A percentile compares a stretch with the other conserved stretches of the same genome.
Evolutionary conservation across 208 protist species (phyloP).

Genomic region (Wallacemonas sp.): DNA sequence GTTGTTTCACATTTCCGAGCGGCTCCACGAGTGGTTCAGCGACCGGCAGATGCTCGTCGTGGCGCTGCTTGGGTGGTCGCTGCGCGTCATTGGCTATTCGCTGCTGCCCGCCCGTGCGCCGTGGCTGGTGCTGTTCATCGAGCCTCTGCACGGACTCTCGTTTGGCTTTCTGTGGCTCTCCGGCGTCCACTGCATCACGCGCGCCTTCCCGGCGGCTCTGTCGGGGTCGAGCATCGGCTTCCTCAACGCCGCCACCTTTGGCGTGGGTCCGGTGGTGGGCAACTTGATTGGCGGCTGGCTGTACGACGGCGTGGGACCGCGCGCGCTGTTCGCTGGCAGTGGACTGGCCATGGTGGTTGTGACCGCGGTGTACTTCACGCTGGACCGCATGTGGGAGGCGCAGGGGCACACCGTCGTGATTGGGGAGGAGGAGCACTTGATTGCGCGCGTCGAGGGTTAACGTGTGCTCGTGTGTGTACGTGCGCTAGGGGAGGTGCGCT

Average conservation of each 20-base stretch:
- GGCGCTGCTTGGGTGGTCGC: slow-evolving; percentile 15
- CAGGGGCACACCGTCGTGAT: slow-evolving; percentile 10
- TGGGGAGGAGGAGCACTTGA: slow-evolving; percentile 3
- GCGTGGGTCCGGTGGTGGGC: slow-evolving; percentile 37
- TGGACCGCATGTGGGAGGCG: slow-evolving; percentile 22
- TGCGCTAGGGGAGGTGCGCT: too few species aligned
- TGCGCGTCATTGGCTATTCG: slow-evolving; percentile 34
- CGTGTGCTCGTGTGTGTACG: neutral
- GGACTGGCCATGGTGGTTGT: slow-evolving; percentile 22
- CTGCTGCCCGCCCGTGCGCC: slow-evolving; percentile 23
- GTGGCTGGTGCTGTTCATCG: slow-evolving; percentile 34
- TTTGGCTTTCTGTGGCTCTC: slow-evolving; percentile 42
- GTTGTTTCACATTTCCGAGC: slow-evolving; percentile 26
- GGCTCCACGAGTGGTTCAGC: slow-evolving; percentile 18
- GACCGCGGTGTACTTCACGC: slow-evolving; percentile 5
- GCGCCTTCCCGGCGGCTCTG: slow-evolving; percentile 23
- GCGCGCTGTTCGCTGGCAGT: slow-evolving; percentile 27
- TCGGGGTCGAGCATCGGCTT: slow-evolving; percentile 28
- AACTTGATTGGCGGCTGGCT: slow-evolving; percentile 33
- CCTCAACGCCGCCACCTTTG: slow-evolving; percentile 32
- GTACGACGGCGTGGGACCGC: slow-evolving; percentile 25
- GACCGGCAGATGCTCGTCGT: slow-evolving; percentile 25
- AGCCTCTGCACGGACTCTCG: slow-evolving; percentile 42
- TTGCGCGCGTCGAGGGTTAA: neutral
- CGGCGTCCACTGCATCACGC: slow-evolving; percentile 28